These are phyloP conservation scores for Actinidia polygama DNA, from an alignment of 179 eudicot species.

Conservation along the genomic window DNA sequence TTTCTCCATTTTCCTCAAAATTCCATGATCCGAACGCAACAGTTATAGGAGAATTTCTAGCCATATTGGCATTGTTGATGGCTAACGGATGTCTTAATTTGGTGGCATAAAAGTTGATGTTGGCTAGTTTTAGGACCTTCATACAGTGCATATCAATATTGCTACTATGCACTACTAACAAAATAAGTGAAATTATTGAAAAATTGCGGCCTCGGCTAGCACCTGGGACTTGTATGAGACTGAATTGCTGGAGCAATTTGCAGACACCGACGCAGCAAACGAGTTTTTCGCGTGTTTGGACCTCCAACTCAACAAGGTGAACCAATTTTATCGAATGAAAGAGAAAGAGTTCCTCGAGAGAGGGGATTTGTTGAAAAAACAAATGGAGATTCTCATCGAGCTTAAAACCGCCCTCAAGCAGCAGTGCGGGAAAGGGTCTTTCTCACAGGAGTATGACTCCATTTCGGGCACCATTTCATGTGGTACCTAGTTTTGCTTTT, in stretches of 20 bases:
- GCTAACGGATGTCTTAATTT: not conserved
- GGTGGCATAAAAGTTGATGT: not conserved
- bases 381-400: slow-evolving; percentile 68
- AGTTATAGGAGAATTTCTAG: not conserved
- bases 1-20: no score
- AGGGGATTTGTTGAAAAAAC: slow-evolving; percentile 68
- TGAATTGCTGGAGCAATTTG: slow-evolving; percentile 73
- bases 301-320: slow-evolving; percentile 90
- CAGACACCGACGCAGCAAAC: slow-evolving; percentile 60
- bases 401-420: slow-evolving; percentile 54
- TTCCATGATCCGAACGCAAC: not conserved
- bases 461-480: slow-evolving; percentile 71
- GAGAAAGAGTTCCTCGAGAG: slow-evolving; percentile 88
- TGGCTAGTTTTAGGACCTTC: not conserved
- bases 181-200: slow-evolving; percentile 20
- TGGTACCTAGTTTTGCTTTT: slow-evolving; percentile 46
- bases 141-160: not conserved
- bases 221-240: slow-evolving; percentile 73
- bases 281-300: slow-evolving; percentile 79
- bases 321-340: slow-evolving; percentile 67
- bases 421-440: slow-evolving; percentile 31
- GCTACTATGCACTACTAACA: not conserved
- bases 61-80: not conserved
- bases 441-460: slow-evolving; percentile 62
- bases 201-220: slow-evolving; percentile 49